phyloP scores from a whole-genome alignment of 2,329 filamentous ascomycete species.

The Alternaria rosae region DNA sequence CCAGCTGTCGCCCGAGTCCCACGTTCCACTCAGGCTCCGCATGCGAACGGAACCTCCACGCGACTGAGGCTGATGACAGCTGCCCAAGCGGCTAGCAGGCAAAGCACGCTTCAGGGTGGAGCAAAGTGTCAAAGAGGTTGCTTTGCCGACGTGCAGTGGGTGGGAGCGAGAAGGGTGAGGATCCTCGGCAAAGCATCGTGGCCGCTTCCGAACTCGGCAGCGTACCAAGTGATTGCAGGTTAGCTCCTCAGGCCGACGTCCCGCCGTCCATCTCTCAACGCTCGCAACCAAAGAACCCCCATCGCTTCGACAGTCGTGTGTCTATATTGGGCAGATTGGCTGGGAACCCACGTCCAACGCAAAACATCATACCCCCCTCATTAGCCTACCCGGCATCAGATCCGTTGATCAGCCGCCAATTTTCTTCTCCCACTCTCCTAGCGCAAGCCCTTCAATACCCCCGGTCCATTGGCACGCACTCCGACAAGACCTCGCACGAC shows the following conservation, averaged over 20 bases:
- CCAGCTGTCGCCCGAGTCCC: conserved; percentile 21
- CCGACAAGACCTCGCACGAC: conserved; percentile 35
- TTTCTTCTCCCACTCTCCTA: conserved; percentile 38
- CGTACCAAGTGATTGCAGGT: conserved; percentile 1
- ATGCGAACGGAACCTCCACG: background rate
- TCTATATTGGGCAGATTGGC: conserved; percentile 11
- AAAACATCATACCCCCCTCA: conserved; percentile 32
- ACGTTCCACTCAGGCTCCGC: conserved; percentile 18
- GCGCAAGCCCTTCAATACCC: conserved; percentile 39
- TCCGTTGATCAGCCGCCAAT: conserved; percentile 37
- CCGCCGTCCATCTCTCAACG: conserved; percentile 14
- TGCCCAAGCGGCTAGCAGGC: background rate
- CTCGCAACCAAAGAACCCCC: conserved; percentile 14
- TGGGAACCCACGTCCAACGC: conserved; percentile 19
- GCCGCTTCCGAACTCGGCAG: conserved; percentile 3
- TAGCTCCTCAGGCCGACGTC: conserved; percentile 13
- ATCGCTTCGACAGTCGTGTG: conserved; percentile 8
- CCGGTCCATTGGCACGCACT: conserved; percentile 31
- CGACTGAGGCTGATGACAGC: conserved; percentile 6
- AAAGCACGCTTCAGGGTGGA: conserved; percentile 4
- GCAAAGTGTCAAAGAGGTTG: conserved; percentile 2
- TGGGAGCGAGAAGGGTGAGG: conserved; percentile 5
- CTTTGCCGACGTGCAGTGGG: background rate
- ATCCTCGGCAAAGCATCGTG: conserved; percentile 13
- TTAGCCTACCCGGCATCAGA: conserved; percentile 22